Conservation (phyloP, 2,329 filamentous ascomycete genomes). For the Calonectria pseudoreteaudii region DNA sequence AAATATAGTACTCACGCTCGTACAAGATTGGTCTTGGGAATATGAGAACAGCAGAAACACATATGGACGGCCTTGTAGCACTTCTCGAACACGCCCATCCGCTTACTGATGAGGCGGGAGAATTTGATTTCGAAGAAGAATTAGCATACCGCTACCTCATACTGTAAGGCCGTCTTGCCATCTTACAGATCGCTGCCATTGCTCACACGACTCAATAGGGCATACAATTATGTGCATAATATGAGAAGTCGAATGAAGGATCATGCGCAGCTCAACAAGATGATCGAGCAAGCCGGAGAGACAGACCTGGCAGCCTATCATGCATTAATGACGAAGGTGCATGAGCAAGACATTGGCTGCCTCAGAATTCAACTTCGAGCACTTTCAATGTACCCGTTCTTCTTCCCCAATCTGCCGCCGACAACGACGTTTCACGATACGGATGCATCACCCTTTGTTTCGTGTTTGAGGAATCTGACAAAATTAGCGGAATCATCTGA, state of each 20-base stretch:
- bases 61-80: background rate
- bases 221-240: background rate
- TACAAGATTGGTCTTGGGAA: background rate
- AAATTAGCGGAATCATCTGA: background rate
- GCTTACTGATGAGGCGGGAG: background rate
- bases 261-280: background rate
- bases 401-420: background rate
- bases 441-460: background rate
- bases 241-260: background rate
- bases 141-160: background rate
- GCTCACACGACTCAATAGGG: background rate
- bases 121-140: background rate
- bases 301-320: background rate
- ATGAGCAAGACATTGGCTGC: background rate
- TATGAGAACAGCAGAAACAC: background rate
- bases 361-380: background rate
- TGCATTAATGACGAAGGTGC: background rate
- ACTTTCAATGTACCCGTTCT: background rate
- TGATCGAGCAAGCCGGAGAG: background rate
- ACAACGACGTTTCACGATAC: background rate
- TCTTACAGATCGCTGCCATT: background rate
- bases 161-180: background rate
- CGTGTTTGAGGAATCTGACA: background rate
- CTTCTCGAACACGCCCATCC: background rate
- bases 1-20: background rate